Conservation (phyloP, 2,329 filamentous ascomycete genomes). For the Sporothrix pseudoabietina region DNA sequence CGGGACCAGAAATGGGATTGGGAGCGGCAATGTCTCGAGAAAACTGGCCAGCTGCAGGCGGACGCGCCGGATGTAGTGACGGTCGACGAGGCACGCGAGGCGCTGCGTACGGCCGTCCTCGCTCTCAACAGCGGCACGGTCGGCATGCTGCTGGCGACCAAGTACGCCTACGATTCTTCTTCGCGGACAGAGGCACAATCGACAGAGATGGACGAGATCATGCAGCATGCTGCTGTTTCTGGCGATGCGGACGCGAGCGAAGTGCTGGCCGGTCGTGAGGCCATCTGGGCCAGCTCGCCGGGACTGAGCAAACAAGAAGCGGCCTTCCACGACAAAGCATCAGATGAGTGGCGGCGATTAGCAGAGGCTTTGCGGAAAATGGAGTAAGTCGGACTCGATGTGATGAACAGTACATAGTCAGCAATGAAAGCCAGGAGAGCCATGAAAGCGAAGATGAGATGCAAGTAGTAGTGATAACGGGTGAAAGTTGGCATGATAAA, state of each 20-base stretch:
- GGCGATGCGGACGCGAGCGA: slow-evolving; percentile 36
- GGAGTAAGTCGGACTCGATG: background rate
- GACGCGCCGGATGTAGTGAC: background rate
- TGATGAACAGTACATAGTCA: background rate
- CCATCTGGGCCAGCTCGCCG: slow-evolving; percentile 13
- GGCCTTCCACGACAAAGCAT: slow-evolving; percentile 33
- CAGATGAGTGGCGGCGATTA: slow-evolving; percentile 39
- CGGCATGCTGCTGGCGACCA: slow-evolving; percentile 38
- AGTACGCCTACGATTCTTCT: slow-evolving; percentile 34
- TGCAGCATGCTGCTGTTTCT: slow-evolving; percentile 41
- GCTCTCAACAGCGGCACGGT: slow-evolving; percentile 41
- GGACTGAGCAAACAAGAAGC: slow-evolving; percentile 26
- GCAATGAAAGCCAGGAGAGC: background rate
- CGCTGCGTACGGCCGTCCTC: slow-evolving; percentile 38
- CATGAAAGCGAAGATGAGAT: background rate
- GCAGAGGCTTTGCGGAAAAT: slow-evolving; percentile 17
- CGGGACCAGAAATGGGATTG: slow-evolving; percentile 42
- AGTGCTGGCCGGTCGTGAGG: slow-evolving; percentile 30
- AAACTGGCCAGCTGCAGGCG: slow-evolving; percentile 29
- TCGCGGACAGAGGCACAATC: slow-evolving; percentile 35
- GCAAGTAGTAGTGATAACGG: no score
- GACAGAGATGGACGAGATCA: slow-evolving; percentile 29
- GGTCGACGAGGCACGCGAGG: slow-evolving; percentile 23
- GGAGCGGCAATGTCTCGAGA: slow-evolving; percentile 41
- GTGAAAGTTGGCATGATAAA: background rate